Evolutionary conservation across 139 green algal genomes (phyloP), one percentile per base, ranked within the genome.

Genomic region (Spirogloea muscicola): DNA sequence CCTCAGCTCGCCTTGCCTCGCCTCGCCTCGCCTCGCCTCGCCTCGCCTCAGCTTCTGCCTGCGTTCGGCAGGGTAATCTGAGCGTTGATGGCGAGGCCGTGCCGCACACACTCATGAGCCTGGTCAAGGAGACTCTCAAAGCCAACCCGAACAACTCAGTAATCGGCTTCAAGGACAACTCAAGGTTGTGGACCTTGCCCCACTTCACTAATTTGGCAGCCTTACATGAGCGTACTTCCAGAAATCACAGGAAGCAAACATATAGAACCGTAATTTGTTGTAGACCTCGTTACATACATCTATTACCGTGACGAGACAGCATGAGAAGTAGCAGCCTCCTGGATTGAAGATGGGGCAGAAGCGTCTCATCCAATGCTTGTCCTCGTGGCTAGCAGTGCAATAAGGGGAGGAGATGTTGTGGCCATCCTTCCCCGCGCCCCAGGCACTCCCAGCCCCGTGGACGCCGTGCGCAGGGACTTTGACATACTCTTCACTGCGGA

Each of bases 141-240:
- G 87, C 76, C 41, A 90, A 90, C 85, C 86, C 86, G 21, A 87
- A 88, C 89, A 98, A 99, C 89, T 92, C 82, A 13, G 93, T 97
- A 18, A 95, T 99, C 29, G 94, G 88, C 27, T 99, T 98, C 88
- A 95, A 98, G 79, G 94, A 99, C 87, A 99, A 99, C 90, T 96
- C 90, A 16, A 76, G 49, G 73, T 78, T 29, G 33, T 57, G n/a
- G 29, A 61, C n/a, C n/a, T n/a, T n/a, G n/a, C n/a, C n/a, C n/a
- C n/a, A n/a, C n/a, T n/a, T n/a, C n/a, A n/a, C n/a, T n/a, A n/a
- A n/a, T n/a, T n/a, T n/a, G n/a, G n/a, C n/a, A n/a, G n/a, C n/a
- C n/a, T n/a, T n/a, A n/a, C n/a, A n/a, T n/a, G n/a, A n/a, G n/a
- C n/a, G n/a, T n/a, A n/a, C n/a, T n/a, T n/a, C n/a, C n/a, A n/a